Conservation (phyloP, 139 green algal genomes). For the Chlamydomonas asymmetrica region DNA sequence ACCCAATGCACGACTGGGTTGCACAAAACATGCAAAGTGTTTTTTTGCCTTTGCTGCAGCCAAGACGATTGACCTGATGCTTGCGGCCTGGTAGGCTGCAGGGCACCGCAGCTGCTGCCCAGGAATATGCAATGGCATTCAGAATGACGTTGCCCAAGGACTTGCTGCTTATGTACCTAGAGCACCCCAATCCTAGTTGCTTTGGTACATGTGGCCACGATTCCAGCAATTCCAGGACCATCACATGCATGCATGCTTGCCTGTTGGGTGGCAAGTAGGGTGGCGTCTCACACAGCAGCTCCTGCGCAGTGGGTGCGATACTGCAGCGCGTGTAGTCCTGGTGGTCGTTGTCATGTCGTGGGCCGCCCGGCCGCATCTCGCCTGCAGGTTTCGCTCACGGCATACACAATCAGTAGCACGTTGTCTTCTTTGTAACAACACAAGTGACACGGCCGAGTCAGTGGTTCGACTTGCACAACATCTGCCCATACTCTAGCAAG, state of each 20-base stretch:
- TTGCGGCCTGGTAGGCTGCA: background rate
- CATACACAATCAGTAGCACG: too few species aligned
- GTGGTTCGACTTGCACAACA: too few species aligned
- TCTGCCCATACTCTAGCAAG: too few species aligned
- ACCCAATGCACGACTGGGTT: background rate
- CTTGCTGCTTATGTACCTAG: background rate
- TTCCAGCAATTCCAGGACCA: background rate
- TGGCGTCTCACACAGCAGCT: conserved; percentile 43
- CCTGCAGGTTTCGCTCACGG: too few species aligned
- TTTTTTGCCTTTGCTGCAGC: background rate
- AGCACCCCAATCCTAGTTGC: too few species aligned
- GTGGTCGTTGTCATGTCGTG: conserved; percentile 65
- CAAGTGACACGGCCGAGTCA: too few species aligned
- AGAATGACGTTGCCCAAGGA: too few species aligned
- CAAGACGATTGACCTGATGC: background rate
- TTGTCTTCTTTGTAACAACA: too few species aligned
- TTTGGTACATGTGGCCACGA: background rate
- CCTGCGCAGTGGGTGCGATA: conserved; percentile 48
- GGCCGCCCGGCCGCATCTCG: conserved; percentile 9
- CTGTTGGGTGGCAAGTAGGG: conserved; percentile 63
- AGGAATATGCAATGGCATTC: background rate
- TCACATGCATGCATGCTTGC: background rate
- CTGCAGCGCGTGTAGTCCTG: conserved; percentile 29
- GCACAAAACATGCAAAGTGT: background rate
- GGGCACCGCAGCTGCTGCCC: background rate